Evolutionary conservation across 1,284 basidiomycete genomes (phyloP), one percentile per base, ranked within the genome.

Genomic region (Coniferiporia sulphurascens): DNA sequence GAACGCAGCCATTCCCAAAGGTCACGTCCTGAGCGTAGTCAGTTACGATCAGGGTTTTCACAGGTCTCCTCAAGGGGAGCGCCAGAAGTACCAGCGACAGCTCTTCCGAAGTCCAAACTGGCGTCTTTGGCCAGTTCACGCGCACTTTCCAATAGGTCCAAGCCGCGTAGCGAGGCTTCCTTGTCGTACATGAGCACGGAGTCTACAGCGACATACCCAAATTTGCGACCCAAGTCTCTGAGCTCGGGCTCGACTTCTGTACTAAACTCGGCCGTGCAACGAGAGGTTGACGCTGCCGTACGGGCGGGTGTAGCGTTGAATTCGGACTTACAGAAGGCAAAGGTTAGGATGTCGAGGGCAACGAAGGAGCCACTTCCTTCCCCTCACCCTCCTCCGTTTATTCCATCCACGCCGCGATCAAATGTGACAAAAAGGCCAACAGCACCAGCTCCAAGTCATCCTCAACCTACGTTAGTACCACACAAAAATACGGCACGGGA

Each of bases 141-240:
- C 34, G 67, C 70, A 46, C 74, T 78, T 8, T 80, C 74, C 51
- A 76, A 74, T 32, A 69, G 70, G 32, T 69, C 76, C 21, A 71
- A 65, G 59, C 65, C 12, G 77, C 76, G 60, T 72, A 76, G 67
- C 34, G 70, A 76, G 34, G 73, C 78, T 6, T 78, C 75, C n/a
- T 74, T 76, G 45, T 78, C 75, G 17, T 72, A 79, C 44, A 75
- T 80, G 22, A 56, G 34, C 15, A 73, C 79, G 0, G 80, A 79
- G 1, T 84, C 86, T 19, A 75, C 84, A 12, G 80, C 82, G 64
- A 89, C 87, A 4, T 89, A 85, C 68, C 84, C 87, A 19, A 76
- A 68, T 6, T 73, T 89, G 60, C 82, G 87, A 34, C 88, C 87
- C 27, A 78, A 84, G 19, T 70, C 82, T 1, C 76, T 79, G 54